A percentile compares a stretch with the other conserved stretches of the same genome.
Conservation (phyloP, 2,329 filamentous ascomycete genomes). For the Dactylellina drechsleri region DNA sequence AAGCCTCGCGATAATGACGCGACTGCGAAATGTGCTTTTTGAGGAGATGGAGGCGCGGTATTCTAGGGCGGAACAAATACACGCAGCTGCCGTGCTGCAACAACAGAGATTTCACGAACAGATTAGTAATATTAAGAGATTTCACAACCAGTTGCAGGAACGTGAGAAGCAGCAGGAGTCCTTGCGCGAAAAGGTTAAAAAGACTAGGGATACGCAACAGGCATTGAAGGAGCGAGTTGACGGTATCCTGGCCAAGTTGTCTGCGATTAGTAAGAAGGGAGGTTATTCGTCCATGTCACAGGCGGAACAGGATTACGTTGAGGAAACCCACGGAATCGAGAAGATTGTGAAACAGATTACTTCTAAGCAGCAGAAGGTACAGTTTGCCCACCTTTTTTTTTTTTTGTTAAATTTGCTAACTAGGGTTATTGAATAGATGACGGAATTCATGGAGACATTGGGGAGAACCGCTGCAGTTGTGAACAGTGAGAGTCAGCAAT, state of each 20-base stretch:
- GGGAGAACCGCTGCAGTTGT: constrained; percentile 18
- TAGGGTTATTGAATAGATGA: constrained; percentile 31
- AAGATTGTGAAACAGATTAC: constrained; percentile 48
- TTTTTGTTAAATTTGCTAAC: background rate
- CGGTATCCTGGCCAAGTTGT: constrained; percentile 37
- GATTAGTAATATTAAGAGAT: constrained; percentile 45
- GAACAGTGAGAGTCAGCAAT: constrained; percentile 15
- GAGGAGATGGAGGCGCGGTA: constrained; percentile 52
- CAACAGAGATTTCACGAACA: constrained; percentile 52
- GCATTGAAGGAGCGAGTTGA: constrained; percentile 38
- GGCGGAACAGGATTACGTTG: constrained; percentile 50
- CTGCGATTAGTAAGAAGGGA: constrained; percentile 41
- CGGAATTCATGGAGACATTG: constrained; percentile 38
- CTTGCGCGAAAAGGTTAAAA: constrained; percentile 38
- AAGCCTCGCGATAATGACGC: constrained; percentile 27
- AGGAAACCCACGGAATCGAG: constrained; percentile 45
- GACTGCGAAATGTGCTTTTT: constrained; percentile 34
- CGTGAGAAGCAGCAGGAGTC: constrained; percentile 48
- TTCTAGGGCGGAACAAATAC: constrained; percentile 39
- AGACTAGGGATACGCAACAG: constrained; percentile 34
- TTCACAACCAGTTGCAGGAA: constrained; percentile 35
- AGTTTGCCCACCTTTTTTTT: background rate
- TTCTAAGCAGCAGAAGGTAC: constrained; percentile 47
- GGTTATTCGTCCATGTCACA: constrained; percentile 50
- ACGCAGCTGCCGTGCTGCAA: constrained; percentile 33